Percentiles rank a stretch among this genome's conserved stretches.
phyloP scores from a whole-genome alignment of 2,329 filamentous ascomycete genomes.

The Alternaria tenuissima region DNA sequence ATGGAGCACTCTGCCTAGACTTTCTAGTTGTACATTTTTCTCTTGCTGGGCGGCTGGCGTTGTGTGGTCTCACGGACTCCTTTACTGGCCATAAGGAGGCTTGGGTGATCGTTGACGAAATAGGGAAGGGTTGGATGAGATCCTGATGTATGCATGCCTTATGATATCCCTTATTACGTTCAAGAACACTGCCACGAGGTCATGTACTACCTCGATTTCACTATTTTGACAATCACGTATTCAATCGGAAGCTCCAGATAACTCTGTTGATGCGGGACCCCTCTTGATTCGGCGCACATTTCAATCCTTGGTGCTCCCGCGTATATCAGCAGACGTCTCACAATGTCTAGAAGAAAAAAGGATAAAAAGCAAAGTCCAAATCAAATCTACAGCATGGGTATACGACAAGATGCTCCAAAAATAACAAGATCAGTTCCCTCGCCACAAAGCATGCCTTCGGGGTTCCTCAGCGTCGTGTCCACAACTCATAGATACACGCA shows the following conservation, averaged over 20 bases:
- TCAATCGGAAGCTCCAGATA: too few species aligned
- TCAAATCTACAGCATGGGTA: background rate
- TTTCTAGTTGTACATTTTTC: background rate
- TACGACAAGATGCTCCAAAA: background rate
- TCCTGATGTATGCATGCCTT: background rate
- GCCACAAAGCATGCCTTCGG: background rate
- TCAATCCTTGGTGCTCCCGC: background rate
- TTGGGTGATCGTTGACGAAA: background rate
- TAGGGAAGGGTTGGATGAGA: background rate
- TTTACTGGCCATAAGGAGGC: background rate
- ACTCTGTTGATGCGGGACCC: too few species aligned
- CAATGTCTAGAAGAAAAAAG: background rate
- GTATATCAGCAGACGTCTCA: background rate
- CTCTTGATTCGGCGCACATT: background rate
- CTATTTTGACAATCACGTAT: background rate
- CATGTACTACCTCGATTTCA: background rate
- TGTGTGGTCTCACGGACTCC: background rate
- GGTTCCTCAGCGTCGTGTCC: background rate
- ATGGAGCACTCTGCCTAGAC: conserved; percentile 14
- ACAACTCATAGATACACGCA: background rate
- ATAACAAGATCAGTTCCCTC: background rate
- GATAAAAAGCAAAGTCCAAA: background rate
- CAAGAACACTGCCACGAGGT: background rate
- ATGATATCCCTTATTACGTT: background rate
- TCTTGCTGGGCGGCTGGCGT: background rate